Evolutionary conservation across 169 alveolate genomes (phyloP), one percentile per base, ranked within the genome.

Genomic region (Plasmodium knowlesi): DNA sequence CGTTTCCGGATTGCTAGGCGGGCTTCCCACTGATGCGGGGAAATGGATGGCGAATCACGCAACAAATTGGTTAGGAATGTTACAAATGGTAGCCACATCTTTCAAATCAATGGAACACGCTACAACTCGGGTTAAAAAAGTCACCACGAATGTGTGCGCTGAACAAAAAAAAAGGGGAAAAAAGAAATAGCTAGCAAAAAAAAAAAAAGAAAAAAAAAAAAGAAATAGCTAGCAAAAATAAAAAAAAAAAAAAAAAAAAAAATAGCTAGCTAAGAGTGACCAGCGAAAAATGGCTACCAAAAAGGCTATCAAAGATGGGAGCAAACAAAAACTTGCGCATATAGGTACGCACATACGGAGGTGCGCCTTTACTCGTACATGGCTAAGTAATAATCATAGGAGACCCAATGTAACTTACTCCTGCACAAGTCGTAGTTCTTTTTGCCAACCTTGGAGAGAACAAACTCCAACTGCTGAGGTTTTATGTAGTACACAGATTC

Each of bases 321-420:
- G 39, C 39, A 32, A 32, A 32, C 39, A 32, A 32, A 3, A 1
- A 32, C 39, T 32, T 39, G 46, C 46, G 46, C 46, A 39, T 5
- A 3, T 5, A 39, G 10, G 46, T 39, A 39, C 5, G 39, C 46
- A 39, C 6, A 39, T 39, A 2, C 10, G 10, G 0, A 2, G 5
- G 10, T 9, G 46, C 14, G 53, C 3, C 3, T 2, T 81, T 95
- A 90, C 83, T 97, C 98, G 28, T 95, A 95, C 41, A 97, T 94
- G 43, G 97, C 97, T 71, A 97, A 74, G 71, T 96, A 97, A 53
- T 96, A 96, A 88, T 98, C 99, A 82, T 98, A 98, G 16, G 99
- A 98, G 0, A 96, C 97, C 98, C 98, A 98, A 91, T 97, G 98
- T 53, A 98, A 93, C 78, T 97, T 97, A 12, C 95, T 97, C 94